A percentile compares a stretch with the other conserved stretches of the same genome.
phyloP scores from a whole-genome alignment of 352 stramenopile species.

The Plasmopara muralis region DNA sequence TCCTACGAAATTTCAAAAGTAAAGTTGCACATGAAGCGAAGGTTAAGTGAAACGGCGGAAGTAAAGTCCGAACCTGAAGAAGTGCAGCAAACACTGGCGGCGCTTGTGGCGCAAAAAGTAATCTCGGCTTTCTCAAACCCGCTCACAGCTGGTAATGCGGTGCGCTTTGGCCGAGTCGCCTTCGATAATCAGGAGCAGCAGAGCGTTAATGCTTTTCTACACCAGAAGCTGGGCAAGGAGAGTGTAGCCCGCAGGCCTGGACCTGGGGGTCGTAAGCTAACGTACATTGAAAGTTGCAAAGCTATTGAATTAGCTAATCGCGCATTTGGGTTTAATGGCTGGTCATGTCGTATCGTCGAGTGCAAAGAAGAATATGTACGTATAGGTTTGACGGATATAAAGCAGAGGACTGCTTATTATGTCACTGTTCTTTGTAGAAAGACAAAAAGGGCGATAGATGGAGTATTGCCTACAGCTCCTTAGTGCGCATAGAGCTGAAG shows the following conservation, averaged over 20 bases:
- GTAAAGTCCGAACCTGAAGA: slow-evolving; percentile 17
- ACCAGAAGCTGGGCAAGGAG: slow-evolving; percentile 79
- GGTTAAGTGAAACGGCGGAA: slow-evolving; percentile 21
- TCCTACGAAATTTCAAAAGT: neutral
- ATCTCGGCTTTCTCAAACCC: slow-evolving; percentile 7
- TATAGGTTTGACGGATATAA: slow-evolving; percentile 1
- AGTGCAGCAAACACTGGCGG: slow-evolving; percentile 35
- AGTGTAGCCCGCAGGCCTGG: slow-evolving; percentile 58
- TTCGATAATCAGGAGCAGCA: slow-evolving; percentile 47
- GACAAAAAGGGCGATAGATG: slow-evolving; percentile 65
- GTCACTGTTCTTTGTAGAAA: slow-evolving; percentile 26
- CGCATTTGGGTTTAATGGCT: slow-evolving; percentile 86
- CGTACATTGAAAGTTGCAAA: slow-evolving; percentile 87
- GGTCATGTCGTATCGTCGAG: slow-evolving; percentile 76
- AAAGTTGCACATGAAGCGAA: slow-evolving; percentile 37
- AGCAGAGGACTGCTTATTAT: neutral
- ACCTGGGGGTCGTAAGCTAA: slow-evolving; percentile 65
- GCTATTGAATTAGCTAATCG: slow-evolving; percentile 84
- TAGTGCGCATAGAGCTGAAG: slow-evolving; percentile 82
- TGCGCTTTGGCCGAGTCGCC: slow-evolving; percentile 51
- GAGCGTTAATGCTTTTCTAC: slow-evolving; percentile 62
- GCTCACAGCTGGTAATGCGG: neutral
- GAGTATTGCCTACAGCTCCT: slow-evolving; percentile 68
- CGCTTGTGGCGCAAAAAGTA: slow-evolving; percentile 35
- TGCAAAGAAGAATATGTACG: slow-evolving; percentile 84